These are phyloP conservation scores for Aspergillus luchuensis DNA, from an alignment of 2,329 filamentous ascomycete genomes.

Conservation along the genomic window DNA sequence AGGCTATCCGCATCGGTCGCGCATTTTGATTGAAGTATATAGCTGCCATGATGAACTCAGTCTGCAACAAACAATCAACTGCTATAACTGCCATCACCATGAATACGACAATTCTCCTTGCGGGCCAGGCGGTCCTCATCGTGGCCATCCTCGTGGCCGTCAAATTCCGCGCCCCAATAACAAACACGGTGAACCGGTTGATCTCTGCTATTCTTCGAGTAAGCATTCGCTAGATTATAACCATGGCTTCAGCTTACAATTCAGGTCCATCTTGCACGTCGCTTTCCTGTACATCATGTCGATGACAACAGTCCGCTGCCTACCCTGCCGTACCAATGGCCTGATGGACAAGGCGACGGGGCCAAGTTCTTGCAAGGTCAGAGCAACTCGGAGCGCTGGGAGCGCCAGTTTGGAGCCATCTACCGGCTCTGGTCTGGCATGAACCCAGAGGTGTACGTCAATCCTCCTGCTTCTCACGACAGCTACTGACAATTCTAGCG, in stretches of 20 bases:
- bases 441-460: constrained; percentile 42
- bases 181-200: neutral
- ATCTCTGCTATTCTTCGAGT: neutral
- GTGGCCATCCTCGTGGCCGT: neutral
- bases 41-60: no score
- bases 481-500: constrained; percentile 24
- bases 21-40: no score
- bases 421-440: constrained; percentile 47
- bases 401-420: constrained; percentile 33
- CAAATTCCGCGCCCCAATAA: neutral
- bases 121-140: no score
- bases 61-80: no score
- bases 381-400: constrained; percentile 39
- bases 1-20: no score
- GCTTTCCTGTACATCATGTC: constrained; percentile 10
- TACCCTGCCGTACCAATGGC: constrained; percentile 25
- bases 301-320: constrained; percentile 10
- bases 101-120: no score
- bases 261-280: neutral
- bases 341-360: constrained; percentile 45
- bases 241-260: neutral
- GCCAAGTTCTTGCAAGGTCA: constrained; percentile 44
- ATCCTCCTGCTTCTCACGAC: no score
- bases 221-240: neutral
- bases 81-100: no score